phyloP scores from a whole-genome alignment of 176 grass and related monocot genomes.

The Oryza nivara region DNA sequence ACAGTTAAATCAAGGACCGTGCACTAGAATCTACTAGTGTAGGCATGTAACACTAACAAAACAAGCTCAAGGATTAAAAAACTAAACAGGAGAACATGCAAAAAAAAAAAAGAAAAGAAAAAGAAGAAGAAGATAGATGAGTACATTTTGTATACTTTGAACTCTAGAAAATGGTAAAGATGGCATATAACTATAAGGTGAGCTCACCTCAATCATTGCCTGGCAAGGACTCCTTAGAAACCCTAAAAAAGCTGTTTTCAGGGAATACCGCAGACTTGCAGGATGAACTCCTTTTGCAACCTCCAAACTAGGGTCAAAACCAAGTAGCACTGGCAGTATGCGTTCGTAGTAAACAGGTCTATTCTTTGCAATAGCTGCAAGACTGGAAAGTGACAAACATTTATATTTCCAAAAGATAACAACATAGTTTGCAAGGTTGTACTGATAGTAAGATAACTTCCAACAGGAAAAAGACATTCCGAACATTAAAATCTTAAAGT shows the following conservation, averaged over 20 bases:
- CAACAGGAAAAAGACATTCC: background rate
- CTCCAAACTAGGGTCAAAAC: conserved; percentile 75
- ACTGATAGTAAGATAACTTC: conserved; percentile 4
- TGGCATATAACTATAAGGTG: conserved; percentile 19
- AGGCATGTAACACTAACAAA: background rate
- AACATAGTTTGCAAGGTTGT: conserved; percentile 7
- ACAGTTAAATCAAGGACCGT: conserved; percentile 9
- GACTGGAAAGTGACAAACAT: conserved; percentile 59
- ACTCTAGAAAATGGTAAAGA: conserved; percentile 6
- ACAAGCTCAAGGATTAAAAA: background rate
- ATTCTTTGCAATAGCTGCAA: conserved; percentile 88
- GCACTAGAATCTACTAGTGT: conserved; percentile 30
- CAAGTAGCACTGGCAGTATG: conserved; percentile 66
- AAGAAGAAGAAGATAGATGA: background rate
- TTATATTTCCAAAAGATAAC: conserved; percentile 38
- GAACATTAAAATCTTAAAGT: background rate
- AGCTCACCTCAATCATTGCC: conserved; percentile 74
- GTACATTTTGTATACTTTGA: background rate
- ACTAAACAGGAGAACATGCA: background rate
- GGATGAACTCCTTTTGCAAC: conserved; percentile 60
- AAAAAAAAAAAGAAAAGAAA: background rate
- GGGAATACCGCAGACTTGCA: conserved; percentile 76
- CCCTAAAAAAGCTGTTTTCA: conserved; percentile 78
- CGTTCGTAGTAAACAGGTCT: conserved; percentile 66
- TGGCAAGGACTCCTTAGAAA: conserved; percentile 81